Evolutionary conservation across 805 yeast genomes (phyloP).

Genomic region (Tetrapisispora phaffii): DNA sequence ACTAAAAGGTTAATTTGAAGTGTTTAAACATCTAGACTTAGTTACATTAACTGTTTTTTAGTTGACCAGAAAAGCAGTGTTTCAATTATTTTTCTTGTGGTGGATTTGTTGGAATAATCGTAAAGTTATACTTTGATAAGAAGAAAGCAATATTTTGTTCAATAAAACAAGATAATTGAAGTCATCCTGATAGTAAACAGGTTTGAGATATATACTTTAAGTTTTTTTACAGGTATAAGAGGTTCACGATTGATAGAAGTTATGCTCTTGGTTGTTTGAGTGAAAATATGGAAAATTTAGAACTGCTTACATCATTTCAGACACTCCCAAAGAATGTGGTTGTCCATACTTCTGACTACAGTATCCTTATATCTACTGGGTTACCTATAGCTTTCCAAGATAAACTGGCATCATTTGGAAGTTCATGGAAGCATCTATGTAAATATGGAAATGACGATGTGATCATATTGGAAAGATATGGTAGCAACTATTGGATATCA

Average conservation of each 20-base stretch:
- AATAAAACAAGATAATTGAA: too few species aligned
- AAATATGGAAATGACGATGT: background rate
- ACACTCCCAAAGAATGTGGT: slow-evolving; percentile 7
- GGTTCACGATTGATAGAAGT: background rate
- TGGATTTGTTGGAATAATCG: too few species aligned
- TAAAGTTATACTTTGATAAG: too few species aligned
- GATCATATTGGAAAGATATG: slow-evolving; percentile 17
- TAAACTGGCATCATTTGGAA: background rate
- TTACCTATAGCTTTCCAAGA: slow-evolving; percentile 5
- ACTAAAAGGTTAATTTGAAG: too few species aligned
- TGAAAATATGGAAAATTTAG: background rate
- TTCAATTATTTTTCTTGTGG: too few species aligned
- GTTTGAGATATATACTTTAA: too few species aligned
- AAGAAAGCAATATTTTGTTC: too few species aligned
- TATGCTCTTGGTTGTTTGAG: background rate
- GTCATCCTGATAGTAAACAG: too few species aligned
- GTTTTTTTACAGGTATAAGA: too few species aligned
- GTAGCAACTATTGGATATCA: slow-evolving; percentile 11
- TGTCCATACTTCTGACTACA: slow-evolving; percentile 4
- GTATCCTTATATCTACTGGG: slow-evolving; percentile 2
- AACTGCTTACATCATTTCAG: background rate
- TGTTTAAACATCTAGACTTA: too few species aligned
- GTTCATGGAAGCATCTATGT: slow-evolving; percentile 6
- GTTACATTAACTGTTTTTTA: too few species aligned
- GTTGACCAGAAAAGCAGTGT: too few species aligned